These are phyloP conservation scores for Globisporangium irregulare DNA, from an alignment of 352 stramenopile species.

Conservation along the genomic window DNA sequence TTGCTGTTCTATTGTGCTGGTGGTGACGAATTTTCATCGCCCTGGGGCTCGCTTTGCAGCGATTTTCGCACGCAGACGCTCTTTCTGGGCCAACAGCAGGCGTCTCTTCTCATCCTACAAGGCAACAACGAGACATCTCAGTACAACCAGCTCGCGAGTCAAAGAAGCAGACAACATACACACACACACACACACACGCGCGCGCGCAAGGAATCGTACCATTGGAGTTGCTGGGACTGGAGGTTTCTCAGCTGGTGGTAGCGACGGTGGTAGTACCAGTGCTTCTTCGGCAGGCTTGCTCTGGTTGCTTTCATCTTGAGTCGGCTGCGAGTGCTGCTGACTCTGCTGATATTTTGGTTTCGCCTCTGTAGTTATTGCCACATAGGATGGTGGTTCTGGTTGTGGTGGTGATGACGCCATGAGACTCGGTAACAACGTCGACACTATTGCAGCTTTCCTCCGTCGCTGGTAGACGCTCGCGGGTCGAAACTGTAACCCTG, in stretches of 20 bases:
- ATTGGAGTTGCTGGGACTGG: not conserved
- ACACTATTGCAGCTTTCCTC: not conserved
- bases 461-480: slow-evolving; percentile 10
- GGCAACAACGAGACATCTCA: not conserved
- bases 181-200: not conserved
- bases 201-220: not conserved
- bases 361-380: not conserved
- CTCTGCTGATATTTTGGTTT: not conserved
- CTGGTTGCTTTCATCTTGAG: not conserved
- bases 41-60: slow-evolving; percentile 23
- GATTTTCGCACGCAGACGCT: slow-evolving; percentile 63
- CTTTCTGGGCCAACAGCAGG: slow-evolving; percentile 58
- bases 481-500: slow-evolving; percentile 4
- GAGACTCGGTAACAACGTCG: not conserved
- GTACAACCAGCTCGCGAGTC: not conserved
- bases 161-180: not conserved
- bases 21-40: not conserved
- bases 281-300: not conserved
- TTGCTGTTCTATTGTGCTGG: not conserved
- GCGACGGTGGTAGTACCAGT: not conserved
- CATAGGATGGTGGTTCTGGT: not conserved
- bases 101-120: slow-evolving; percentile 53
- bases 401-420: not conserved
- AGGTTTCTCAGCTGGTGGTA: not conserved
- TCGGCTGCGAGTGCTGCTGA: not conserved